Percentiles rank a stretch among this genome's conserved stretches.
Conservation (phyloP, 805 yeast genomes). For the Candida krabiensis region DNA sequence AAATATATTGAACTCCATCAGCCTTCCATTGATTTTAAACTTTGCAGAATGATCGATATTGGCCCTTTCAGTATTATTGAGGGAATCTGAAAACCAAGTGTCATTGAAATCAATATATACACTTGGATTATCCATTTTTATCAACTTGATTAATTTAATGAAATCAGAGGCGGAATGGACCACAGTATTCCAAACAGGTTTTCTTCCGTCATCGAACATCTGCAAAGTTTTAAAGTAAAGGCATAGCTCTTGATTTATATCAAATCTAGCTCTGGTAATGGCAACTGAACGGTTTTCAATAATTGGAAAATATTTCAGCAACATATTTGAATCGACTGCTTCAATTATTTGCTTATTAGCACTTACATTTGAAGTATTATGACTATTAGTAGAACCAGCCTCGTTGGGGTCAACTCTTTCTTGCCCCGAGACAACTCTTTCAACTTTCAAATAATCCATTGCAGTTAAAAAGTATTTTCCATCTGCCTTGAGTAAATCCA, state of each 20-base stretch:
- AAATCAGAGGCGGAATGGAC: constrained; percentile 34
- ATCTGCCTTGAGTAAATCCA: constrained; percentile 42
- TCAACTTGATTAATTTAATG: constrained; percentile 32
- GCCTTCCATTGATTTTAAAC: constrained; percentile 45
- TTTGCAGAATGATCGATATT: constrained; percentile 38
- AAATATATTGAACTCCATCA: constrained; percentile 49
- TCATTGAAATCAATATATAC: constrained; percentile 25
- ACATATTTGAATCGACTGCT: constrained; percentile 31
- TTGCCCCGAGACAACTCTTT: constrained; percentile 13
- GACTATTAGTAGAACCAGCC: constrained; percentile 2
- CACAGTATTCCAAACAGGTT: constrained; percentile 10
- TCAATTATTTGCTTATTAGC: constrained; percentile 31
- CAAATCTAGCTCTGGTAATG: constrained; percentile 35
- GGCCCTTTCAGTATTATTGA: constrained; percentile 20
- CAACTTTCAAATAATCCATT: constrained; percentile 47
- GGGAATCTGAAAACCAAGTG: constrained; percentile 24
- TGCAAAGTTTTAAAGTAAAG: constrained; percentile 23
- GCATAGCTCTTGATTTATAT: constrained; percentile 25
- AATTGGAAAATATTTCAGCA: constrained; percentile 20
- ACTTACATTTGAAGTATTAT: background rate
- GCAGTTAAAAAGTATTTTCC: constrained; percentile 35
- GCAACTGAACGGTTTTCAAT: constrained; percentile 30
- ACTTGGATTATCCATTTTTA: constrained; percentile 38
- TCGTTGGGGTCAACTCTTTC: background rate
- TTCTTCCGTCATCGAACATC: constrained; percentile 1